Conservation (phyloP, 345 rosid genomes). For the Cardamine resedifolia region DNA sequence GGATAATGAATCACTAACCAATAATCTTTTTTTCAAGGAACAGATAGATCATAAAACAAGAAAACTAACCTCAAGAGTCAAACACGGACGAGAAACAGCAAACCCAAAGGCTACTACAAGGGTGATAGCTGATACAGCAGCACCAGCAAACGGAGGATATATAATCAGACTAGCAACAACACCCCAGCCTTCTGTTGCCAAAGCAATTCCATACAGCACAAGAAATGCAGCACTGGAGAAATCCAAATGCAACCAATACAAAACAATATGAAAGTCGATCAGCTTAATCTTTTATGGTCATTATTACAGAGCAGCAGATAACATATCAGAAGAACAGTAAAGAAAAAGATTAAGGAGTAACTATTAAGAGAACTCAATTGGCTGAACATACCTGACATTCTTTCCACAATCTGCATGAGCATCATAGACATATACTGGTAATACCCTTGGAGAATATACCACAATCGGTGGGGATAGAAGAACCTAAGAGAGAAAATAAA, state of each 20-base stretch:
- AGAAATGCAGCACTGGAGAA: constrained; percentile 87
- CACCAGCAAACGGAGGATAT: constrained; percentile 99
- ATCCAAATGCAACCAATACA: constrained; percentile 14
- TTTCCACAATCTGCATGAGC: constrained; percentile 98
- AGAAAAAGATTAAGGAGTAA: constrained; percentile 3
- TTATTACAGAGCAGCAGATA: constrained; percentile 18
- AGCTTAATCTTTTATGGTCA: constrained; percentile 10
- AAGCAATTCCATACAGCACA: constrained; percentile 92
- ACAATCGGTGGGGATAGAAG: constrained; percentile 99
- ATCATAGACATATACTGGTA: constrained; percentile 97
- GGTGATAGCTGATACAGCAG: constrained; percentile 96
- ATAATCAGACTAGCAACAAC: constrained; percentile 97
- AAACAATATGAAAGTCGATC: constrained; percentile 17
- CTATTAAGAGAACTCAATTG: constrained; percentile 4
- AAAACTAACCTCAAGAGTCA: constrained; percentile 80
- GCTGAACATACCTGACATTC: constrained; percentile 84
- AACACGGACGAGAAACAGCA: constrained; percentile 99
- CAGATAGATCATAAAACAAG: constrained; percentile 24
- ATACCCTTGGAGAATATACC: constrained; percentile 96
- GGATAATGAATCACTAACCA: neutral
- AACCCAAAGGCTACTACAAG: constrained; percentile 98
- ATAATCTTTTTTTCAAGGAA: neutral
- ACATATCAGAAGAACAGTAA: constrained; percentile 21
- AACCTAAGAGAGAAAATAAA: constrained; percentile 50
- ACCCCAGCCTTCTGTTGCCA: constrained; percentile 99